Conservation (phyloP, 1,284 basidiomycete genomes). For the Boletellus sp. region DNA sequence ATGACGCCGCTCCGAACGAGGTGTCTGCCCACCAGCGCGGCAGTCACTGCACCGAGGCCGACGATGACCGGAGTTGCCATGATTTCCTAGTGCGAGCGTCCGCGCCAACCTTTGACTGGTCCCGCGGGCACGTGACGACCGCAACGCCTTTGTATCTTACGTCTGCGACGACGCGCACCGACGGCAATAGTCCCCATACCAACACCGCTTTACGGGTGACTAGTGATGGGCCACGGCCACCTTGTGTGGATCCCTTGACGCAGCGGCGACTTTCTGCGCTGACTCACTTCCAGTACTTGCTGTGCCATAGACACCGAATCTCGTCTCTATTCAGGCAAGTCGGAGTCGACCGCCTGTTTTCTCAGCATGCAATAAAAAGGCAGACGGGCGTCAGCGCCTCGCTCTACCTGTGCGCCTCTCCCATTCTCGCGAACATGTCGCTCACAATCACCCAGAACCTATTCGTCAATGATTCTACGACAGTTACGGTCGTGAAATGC, state of each 20-base stretch:
- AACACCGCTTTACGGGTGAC: background rate
- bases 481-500: conserved; percentile 22
- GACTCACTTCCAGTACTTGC: conserved; percentile 12
- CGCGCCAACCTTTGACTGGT: background rate
- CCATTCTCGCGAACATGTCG: conserved; percentile 9
- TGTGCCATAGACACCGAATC: conserved; percentile 9
- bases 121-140: conserved; percentile 11
- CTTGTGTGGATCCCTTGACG: conserved; percentile 2
- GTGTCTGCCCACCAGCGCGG: conserved; percentile 74
- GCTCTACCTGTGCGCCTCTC: background rate
- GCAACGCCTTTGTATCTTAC: too few relatives aligned
- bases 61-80: conserved; percentile 78
- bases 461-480: conserved; percentile 21
- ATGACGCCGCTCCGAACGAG: conserved; percentile 57
- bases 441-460: conserved; percentile 30
- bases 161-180: too few relatives aligned
- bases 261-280: background rate
- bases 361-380: conserved; percentile 7
- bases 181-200: conserved; percentile 10
- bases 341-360: too few relatives aligned
- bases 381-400: background rate
- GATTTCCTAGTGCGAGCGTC: background rate
- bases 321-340: background rate
- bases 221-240: too few relatives aligned
- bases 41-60: conserved; percentile 77